Conservation (phyloP, 768 basidiomycete species). For the Amyloporia xantha region DNA sequence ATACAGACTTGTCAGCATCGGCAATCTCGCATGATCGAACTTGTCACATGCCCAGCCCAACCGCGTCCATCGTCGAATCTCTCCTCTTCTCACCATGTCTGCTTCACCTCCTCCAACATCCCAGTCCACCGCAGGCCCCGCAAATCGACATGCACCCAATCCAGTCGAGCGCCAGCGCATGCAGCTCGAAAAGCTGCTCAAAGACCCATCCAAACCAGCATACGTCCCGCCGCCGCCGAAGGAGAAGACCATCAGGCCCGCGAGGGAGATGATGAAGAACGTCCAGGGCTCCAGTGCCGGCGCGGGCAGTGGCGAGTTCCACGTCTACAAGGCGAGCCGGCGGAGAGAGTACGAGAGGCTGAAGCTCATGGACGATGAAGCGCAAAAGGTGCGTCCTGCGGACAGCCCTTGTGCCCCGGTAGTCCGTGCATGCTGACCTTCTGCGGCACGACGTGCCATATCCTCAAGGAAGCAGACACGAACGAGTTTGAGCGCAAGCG, state of each 20-base stretch:
- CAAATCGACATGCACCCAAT: slow-evolving; percentile 39
- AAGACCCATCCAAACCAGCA: slow-evolving; percentile 81
- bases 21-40: too few relatives aligned
- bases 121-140: slow-evolving; percentile 11
- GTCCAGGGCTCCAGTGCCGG: slow-evolving; percentile 97
- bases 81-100: slow-evolving; percentile 21
- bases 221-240: slow-evolving; percentile 75
- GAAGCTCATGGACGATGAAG: slow-evolving; percentile 81
- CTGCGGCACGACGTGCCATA: slow-evolving; percentile 1
- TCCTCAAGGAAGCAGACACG: slow-evolving; percentile 56
- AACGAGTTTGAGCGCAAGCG: slow-evolving; percentile 73
- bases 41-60: too few relatives aligned
- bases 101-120: slow-evolving; percentile 25
- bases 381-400: slow-evolving; percentile 54
- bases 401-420: neutral
- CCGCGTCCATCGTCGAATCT: too few relatives aligned
- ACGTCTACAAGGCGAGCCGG: slow-evolving; percentile 94
- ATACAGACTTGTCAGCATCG: too few relatives aligned
- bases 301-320: slow-evolving; percentile 96
- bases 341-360: slow-evolving; percentile 93
- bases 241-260: slow-evolving; percentile 72
- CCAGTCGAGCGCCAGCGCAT: slow-evolving; percentile 46
- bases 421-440: too few relatives aligned
- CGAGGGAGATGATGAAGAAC: slow-evolving; percentile 98
- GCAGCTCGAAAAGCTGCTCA: slow-evolving; percentile 84